phyloP scores from a whole-genome alignment of 2,329 filamentous ascomycete species.

The Colletotrichum lentis region DNA sequence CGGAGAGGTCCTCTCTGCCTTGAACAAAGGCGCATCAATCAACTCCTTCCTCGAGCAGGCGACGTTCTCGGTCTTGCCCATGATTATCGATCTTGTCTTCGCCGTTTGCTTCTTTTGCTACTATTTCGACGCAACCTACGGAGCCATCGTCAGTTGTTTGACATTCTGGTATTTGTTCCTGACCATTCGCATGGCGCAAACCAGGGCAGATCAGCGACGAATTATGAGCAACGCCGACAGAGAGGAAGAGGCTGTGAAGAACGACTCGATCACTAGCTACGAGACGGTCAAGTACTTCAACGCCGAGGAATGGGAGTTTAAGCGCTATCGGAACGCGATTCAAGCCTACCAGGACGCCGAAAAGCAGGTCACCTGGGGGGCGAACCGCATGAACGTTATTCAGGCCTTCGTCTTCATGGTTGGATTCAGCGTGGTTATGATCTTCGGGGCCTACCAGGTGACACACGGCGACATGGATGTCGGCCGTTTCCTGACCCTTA shows the following conservation, averaged over 20 bases:
- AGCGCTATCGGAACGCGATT: conserved; percentile 75
- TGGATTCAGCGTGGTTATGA: conserved; percentile 74
- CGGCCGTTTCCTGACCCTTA: conserved; percentile 75
- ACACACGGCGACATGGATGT: conserved; percentile 70
- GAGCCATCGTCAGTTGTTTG: conserved; percentile 86
- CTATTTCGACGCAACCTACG: conserved; percentile 77
- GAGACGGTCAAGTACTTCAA: conserved; percentile 95
- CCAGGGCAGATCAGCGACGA: conserved; percentile 86
- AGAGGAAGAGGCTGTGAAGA: conserved; percentile 97
- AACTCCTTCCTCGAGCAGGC: conserved; percentile 96
- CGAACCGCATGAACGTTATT: conserved; percentile 82
- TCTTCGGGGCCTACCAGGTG: conserved; percentile 81
- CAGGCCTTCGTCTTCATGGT: conserved; percentile 83
- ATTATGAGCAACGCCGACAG: conserved; percentile 95
- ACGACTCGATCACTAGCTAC: conserved; percentile 98
- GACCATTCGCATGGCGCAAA: conserved; percentile 94
- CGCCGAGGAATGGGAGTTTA: conserved; percentile 80
- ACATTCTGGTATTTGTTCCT: conserved; percentile 97
- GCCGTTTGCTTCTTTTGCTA: conserved; percentile 84
- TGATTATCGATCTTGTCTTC: conserved; percentile 88
- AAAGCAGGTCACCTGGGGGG: conserved; percentile 77
- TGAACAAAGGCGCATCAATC: conserved; percentile 96
- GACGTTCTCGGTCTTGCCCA: conserved; percentile 94
- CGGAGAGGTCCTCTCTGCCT: conserved; percentile 90
- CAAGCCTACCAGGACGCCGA: conserved; percentile 76